A percentile compares a stretch with the other conserved stretches of the same genome.
Conservation (phyloP, 2,329 filamentous ascomycete species). For the Apiospora marii region DNA sequence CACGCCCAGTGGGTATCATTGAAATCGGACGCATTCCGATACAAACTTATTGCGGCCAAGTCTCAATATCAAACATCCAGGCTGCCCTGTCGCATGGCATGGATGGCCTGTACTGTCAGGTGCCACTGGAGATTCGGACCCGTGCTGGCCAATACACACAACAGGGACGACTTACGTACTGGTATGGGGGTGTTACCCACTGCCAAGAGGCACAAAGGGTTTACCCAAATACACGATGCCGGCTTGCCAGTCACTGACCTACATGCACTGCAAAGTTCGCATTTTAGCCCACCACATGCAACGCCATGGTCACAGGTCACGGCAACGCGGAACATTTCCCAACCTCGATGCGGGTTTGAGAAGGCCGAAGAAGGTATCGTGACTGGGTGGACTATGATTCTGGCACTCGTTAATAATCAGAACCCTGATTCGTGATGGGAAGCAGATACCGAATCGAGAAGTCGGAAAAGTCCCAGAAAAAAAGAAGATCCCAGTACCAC, state of each 20-base stretch:
- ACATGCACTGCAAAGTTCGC: not conserved
- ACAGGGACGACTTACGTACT: not conserved
- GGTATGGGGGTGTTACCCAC: not conserved
- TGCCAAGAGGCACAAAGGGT: not conserved
- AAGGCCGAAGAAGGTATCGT: not conserved
- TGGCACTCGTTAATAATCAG: not conserved
- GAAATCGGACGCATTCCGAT: not conserved
- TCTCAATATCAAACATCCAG: not conserved
- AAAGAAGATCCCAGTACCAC: not conserved
- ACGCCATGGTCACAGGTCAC: not conserved
- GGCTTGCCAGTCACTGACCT: not conserved
- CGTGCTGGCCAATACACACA: not conserved
- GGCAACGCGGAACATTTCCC: not conserved
- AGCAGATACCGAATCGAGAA: not conserved
- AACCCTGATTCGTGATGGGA: not conserved
- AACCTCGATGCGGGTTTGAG: not conserved
- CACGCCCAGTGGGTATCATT: not conserved
- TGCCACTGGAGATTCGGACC: not conserved
- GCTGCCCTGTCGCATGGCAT: not conserved
- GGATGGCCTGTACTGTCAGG: not conserved
- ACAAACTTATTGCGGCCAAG: not conserved
- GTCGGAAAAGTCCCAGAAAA: slow-evolving; percentile 4
- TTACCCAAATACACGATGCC: not conserved
- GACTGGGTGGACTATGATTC: not conserved
- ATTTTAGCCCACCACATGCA: not conserved